Conservation (phyloP, 2,329 filamentous ascomycete species). For the Xylaria sp. region DNA sequence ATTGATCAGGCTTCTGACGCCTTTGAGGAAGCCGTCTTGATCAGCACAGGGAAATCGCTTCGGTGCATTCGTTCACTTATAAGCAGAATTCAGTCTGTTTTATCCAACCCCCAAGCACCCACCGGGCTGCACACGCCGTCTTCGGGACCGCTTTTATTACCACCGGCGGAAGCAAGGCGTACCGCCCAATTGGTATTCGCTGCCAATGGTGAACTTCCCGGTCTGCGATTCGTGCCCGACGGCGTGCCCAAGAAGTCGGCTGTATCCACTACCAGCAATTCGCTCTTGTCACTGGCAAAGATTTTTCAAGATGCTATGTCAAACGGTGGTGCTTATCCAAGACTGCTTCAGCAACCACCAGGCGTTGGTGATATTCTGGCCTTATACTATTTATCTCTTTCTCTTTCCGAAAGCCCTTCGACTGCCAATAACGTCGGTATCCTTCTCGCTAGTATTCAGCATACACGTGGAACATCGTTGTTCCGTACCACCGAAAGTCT, state of each 20-base stretch:
- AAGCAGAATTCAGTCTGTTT: slow-evolving; percentile 75
- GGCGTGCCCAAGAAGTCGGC: slow-evolving; percentile 80
- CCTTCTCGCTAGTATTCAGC: slow-evolving; percentile 92
- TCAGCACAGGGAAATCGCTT: slow-evolving; percentile 78
- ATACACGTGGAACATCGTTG: slow-evolving; percentile 58
- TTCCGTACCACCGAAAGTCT: slow-evolving; percentile 45
- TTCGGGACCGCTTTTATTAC: slow-evolving; percentile 76
- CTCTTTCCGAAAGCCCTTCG: slow-evolving; percentile 93
- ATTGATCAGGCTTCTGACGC: slow-evolving; percentile 82
- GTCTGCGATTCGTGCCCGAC: slow-evolving; percentile 76
- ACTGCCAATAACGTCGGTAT: slow-evolving; percentile 99
- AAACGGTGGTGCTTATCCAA: slow-evolving; percentile 67
- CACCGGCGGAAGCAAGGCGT: slow-evolving; percentile 82
- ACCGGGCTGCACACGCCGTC: slow-evolving; percentile 47
- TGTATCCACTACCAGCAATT: slow-evolving; percentile 94
- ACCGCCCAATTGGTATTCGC: slow-evolving; percentile 87
- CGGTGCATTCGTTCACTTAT: slow-evolving; percentile 82
- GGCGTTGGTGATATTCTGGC: slow-evolving; percentile 92
- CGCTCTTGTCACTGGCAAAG: slow-evolving; percentile 91
- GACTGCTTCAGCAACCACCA: slow-evolving; percentile 69
- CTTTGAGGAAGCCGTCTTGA: slow-evolving; percentile 94
- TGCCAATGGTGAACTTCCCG: slow-evolving; percentile 78
- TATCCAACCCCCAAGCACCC: slow-evolving; percentile 60
- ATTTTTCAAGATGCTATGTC: slow-evolving; percentile 98
- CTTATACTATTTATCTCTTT: slow-evolving; percentile 93